Evolutionary conservation across 169 alveolate genomes (phyloP), one percentile per base, ranked within the genome.

Genomic region (Plasmodium falciparum): DNA sequence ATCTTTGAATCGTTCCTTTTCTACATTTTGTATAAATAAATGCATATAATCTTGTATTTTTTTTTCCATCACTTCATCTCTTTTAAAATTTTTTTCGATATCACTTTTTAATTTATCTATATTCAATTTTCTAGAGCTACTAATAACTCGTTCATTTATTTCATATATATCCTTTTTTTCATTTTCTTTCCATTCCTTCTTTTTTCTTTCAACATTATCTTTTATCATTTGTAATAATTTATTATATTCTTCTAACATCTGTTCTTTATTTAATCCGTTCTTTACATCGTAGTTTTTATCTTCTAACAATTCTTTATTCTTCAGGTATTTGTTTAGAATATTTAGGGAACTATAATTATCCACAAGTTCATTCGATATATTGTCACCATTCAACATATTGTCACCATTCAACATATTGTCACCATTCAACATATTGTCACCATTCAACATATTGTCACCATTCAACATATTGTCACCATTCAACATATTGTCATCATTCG

Each of bases 311-410:
- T 22, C 50, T 13, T 45, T 50, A 92, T 93, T 91, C 65, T 74
- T 73, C 86, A 93, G 8, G 88, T 90, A 50, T 78, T 89, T 15
- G 89, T 65, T 52, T 88, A 58, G 22, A 75, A 61, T n/a, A 88
- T 63, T 39, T 59, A 91, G 4, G 69, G 59, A 0, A 85, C 88
- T 0, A 67, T 88, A 88, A 45, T 88, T 69, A 1, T 43, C 20
- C 3, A 22, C 71, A n/a, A 80, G 22, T 1, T 91, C 90, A 24
- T 69, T 88, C 5, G 13, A 6, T 52, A 52, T 5, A 52, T 7
- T 52, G 61, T n/a, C 3, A 52, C 0, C 62, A 47, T 29, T 62
- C 73, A 2, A 45, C 88, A 1, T 61, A 39, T 52, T 29, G 49
- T 43, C 39, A 29, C 33, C 56, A 69, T 7, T 45, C 74, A 6